Evolutionary conservation across 2,329 filamentous ascomycete genomes (phyloP).

Genomic region (Cladobotryum mycophilum): DNA sequence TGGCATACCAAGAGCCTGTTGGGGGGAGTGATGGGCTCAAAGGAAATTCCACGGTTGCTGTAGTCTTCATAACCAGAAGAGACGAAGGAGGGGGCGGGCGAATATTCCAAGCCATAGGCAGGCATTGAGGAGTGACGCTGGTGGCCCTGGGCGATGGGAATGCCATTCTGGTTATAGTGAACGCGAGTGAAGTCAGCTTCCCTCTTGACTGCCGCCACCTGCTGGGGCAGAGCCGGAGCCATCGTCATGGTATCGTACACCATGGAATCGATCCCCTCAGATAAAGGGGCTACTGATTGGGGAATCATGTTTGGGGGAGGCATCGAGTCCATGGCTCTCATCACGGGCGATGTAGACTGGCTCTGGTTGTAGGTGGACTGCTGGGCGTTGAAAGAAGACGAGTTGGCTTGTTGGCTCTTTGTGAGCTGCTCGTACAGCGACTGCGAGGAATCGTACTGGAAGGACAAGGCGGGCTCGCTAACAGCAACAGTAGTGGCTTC

Average conservation of each 20-base stretch:
- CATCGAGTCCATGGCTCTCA: conserved; percentile 90
- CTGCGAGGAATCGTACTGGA: conserved; percentile 98
- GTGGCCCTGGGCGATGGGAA: conserved; percentile 75
- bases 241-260: conserved; percentile 65
- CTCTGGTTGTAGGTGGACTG: conserved; percentile 64
- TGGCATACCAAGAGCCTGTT: conserved; percentile 74
- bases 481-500: conserved; percentile 95
- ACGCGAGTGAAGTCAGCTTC: conserved; percentile 77
- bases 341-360: conserved; percentile 80
- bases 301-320: conserved; percentile 79
- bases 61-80: conserved; percentile 99
- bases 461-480: conserved; percentile 93
- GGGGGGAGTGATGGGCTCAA: conserved; percentile 95
- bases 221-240: conserved; percentile 62
- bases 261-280: conserved; percentile 66
- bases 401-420: conserved; percentile 97
- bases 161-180: conserved; percentile 88
- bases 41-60: conserved; percentile 91
- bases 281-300: conserved; percentile 49
- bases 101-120: conserved; percentile 90
- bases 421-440: conserved; percentile 99
- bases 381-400: conserved; percentile 88
- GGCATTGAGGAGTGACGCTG: conserved; percentile 98
- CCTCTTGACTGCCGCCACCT: conserved; percentile 67
- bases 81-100: conserved; percentile 92